Evolutionary conservation across 192 early-diverging fungal genomes (phyloP).

Genomic region (Haplosporangium gracile): DNA sequence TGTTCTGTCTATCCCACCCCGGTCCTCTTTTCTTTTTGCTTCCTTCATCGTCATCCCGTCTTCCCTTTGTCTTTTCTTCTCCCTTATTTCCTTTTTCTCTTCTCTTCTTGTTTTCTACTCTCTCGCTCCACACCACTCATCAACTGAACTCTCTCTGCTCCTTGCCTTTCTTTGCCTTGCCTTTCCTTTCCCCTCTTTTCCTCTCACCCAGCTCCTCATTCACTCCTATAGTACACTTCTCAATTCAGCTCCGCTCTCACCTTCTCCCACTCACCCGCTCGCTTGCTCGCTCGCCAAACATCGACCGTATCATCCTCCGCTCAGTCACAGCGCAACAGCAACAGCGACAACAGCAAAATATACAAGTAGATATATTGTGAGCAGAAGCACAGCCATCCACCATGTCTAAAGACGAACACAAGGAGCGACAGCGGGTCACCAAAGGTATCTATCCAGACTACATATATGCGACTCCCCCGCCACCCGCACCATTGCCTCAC

Average conservation of each 20-base stretch:
- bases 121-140: too few species aligned
- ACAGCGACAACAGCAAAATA: background rate
- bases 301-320: background rate
- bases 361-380: background rate
- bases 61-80: background rate
- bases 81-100: background rate
- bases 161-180: background rate
- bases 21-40: background rate
- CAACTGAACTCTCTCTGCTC: too few species aligned
- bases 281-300: too few species aligned
- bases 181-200: background rate
- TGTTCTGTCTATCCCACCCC: slow-evolving; percentile 3
- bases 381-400: slow-evolving; percentile 12
- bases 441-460: slow-evolving; percentile 32
- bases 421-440: slow-evolving; percentile 54
- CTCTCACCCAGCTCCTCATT: background rate
- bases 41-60: background rate
- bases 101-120: background rate
- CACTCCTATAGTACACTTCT: background rate
- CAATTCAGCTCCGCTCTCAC: background rate
- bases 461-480: background rate
- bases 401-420: slow-evolving; percentile 57
- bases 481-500: background rate
- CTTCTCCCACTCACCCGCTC: background rate
- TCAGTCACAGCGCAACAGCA: slow-evolving; percentile 1